Base-by-base conservation (phyloP, 1,284 basidiomycete genomes). In the Neolentinus lepideus region DNA sequence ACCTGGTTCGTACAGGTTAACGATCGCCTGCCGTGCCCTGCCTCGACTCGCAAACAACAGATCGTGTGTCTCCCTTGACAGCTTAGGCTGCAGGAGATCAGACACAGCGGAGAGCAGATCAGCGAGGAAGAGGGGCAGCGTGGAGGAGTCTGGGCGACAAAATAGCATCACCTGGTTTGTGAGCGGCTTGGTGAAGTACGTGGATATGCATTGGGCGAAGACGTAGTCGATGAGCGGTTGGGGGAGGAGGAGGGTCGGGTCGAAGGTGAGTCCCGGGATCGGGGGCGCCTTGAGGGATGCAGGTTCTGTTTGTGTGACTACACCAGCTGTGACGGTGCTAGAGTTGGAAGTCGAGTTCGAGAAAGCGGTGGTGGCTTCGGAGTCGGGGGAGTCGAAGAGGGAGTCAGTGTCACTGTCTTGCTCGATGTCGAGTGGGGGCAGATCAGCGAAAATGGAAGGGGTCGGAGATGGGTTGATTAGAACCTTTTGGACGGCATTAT, bases 131-230 rank as follows among this genome's bases (percentile, higher is more conserved):
- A 69, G 59, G 2, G 88, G 88, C 9, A 90, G 70, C 21, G 79
- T 76, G 52, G 70, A 56, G 19, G 62, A 56, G 57, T 54, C 22
- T 63, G 67, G 71, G 45, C 81, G 78, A 52, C 81, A 84, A 62
- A 92, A 92, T 12, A 91, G 76, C 90, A 91, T 91, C 55, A 88
- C 76, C 65, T 90, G 88, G 63, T 90, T 88, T 3, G 16, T 35
- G 29, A 26, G 29, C 9, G 26, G 26, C 9, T 29, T 14, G 6
- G 47, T 50, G 64, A 90, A 90, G 65, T 85, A 90, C 3, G 74
- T 75, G 3, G 68, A 65, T 65, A 82, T 73, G 67, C 85, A 87
- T 54, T 77, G 77, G 12, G 68, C 65, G 54, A 77, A 66, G n/a
- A 85, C 70, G 1, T 72, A 64, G 22, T 77, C 68, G 3, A 80